Evolutionary conservation across 129 eudicot species (phyloP), one percentile per base, ranked within the genome.

Genomic region (Dittrichia graveolens): DNA sequence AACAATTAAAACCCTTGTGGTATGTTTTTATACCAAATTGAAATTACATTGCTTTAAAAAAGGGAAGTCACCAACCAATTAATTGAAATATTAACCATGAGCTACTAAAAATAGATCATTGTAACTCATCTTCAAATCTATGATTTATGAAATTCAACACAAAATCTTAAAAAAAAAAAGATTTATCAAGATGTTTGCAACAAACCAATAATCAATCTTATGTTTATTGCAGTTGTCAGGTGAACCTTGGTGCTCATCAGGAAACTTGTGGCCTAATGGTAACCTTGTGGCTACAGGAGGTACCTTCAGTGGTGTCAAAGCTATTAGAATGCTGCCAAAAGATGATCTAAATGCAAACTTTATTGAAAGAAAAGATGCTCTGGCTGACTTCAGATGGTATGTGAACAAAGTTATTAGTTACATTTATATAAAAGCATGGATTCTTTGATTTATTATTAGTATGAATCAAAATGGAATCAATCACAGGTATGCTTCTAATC

Each of bases 181-280:
- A 24, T 24, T 2, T 24, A 24, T 24, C 31, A 24, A 24, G 31
- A 24, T 24, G 31, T 24, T 24, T 24, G 31, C 31, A 24, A 0
- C 31, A 24, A 24, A 24, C 0, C 31, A 24, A 24, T 24, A 24
- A 24, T 24, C 2, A 24, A 24, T 24, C 39, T 39, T 15, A 13
- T 45, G 39, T 64, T 11, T 7, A 24, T 65, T 43, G 61, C 76
- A 92, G 98, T 24, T 93, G 13, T 50, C 61, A 3, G 73, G 82
- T 12, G 87, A 91, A 73, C 87, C 98, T 56, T 93, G 98, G 98
- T 90, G 98, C 70, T 93, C 98, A 6, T 80, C 86, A 0, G 98
- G 98, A 58, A 85, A 90, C 16, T 75, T 93, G 38, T 44, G 86
- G 39, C 67, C 84, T 7, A 74, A 82, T 15, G 98, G 98, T 14